phyloP scores from a whole-genome alignment of 768 basidiomycete genomes.

The Suillus subalutaceus region DNA sequence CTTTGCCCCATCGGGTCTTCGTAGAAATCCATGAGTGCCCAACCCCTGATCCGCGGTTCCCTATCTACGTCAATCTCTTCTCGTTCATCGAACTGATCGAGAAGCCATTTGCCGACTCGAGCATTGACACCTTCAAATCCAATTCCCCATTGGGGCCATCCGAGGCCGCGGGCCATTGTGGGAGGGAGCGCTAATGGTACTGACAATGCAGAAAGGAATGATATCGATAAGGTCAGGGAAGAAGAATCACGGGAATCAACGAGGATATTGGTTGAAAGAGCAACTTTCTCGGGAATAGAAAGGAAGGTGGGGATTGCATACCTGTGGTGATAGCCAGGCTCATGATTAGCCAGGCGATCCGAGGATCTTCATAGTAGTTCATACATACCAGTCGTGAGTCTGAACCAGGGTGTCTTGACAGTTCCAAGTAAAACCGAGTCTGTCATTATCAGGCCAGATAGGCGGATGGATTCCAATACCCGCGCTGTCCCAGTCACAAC shows the following conservation, averaged over 20 bases:
- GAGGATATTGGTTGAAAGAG: constrained; percentile 57
- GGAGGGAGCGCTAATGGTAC: constrained; percentile 83
- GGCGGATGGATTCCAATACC: constrained; percentile 88
- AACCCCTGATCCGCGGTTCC: constrained; percentile 62
- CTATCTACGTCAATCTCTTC: constrained; percentile 4
- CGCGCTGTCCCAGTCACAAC: constrained; percentile 68
- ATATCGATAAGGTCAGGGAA: constrained; percentile 63
- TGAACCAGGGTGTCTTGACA: constrained; percentile 69
- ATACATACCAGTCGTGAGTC: constrained; percentile 81
- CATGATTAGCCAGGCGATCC: constrained; percentile 2
- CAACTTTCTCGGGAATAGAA: constrained; percentile 81
- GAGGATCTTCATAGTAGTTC: neutral
- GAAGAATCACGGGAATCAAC: constrained; percentile 39
- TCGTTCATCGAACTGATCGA: constrained; percentile 46
- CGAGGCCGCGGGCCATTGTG: constrained; percentile 78
- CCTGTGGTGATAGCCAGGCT: constrained; percentile 43
- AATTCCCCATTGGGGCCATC: constrained; percentile 74
- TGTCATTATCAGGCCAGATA: constrained; percentile 80
- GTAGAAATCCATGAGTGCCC: constrained; percentile 78
- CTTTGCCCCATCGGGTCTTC: constrained; percentile 53
- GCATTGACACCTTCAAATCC: constrained; percentile 89
- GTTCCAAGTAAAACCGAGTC: constrained; percentile 77
- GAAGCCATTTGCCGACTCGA: constrained; percentile 71
- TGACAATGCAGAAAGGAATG: constrained; percentile 80
- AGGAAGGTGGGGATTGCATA: constrained; percentile 81